Evolutionary conservation across 257 asterid species (phyloP), one percentile per base, ranked within the genome.

Genomic region (Nicotiana paniculata): DNA sequence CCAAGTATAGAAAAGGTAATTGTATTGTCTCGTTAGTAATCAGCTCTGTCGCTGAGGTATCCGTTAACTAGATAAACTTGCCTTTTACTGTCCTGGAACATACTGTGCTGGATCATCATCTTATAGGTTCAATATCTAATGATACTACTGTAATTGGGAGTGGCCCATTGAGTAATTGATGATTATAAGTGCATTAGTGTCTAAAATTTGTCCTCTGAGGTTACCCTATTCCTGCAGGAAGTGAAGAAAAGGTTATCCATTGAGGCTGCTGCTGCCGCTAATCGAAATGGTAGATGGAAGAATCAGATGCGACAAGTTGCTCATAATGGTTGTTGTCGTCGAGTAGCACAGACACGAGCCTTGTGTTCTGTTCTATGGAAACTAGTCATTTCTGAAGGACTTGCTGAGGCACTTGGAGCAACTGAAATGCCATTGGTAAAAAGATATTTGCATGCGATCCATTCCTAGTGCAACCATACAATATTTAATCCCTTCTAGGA

Each of bases 231-330:
- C 86, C 57, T 77, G 81, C 95, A 96, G 99, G 98, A 89, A 89
- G 95, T 90, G 30, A 94, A 93, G 89, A 96, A 89, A 89, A 93
- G 99, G 90, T 88, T 96, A 86, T 90, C 98, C 74, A 84, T 89
- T 85, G 98, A 93, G 84, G 97, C 92, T 83, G 97, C 90, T 65
- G 97, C 97, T 81, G 87, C 96, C 39, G 97, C 98, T 83, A 91
- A 84, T 70, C 87, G 94, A 77, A 87, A 86, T 83, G 99, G 99
- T 84, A 90, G 99, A 87, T 96, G 98, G 99, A 94, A 92, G 91
- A 93, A 96, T 92, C 99, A 96, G 87, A 93, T 87, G 84, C 93
- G 96, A 59, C 87, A 90, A 83, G 99, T 93, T 86, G 98, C 99
- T 24, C 97, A 93, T 83, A 91, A 93, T 89, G 99, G 99, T 77